Percentiles rank a stretch among this genome's conserved stretches.
phyloP scores from a whole-genome alignment of 345 rosid genomes.

The Viola odorata region DNA sequence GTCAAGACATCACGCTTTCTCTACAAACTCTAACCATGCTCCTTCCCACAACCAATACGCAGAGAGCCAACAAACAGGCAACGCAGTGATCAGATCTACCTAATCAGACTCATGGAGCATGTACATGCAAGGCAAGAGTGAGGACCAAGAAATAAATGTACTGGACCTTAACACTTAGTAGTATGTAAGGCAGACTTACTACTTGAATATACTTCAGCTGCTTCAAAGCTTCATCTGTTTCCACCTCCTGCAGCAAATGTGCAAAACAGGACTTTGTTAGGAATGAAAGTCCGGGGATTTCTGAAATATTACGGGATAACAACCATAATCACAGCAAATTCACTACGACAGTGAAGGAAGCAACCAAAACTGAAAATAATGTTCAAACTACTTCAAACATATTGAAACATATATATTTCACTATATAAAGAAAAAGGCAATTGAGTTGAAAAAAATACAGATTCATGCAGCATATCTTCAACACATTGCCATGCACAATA shows the following conservation, averaged over 20 bases:
- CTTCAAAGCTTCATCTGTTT: slow-evolving; percentile 64
- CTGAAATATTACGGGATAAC: neutral
- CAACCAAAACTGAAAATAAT: neutral
- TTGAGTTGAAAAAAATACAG: no score
- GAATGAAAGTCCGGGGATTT: neutral
- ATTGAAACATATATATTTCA: no score
- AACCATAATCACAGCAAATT: slow-evolving; percentile 1
- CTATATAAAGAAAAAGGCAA: no score
- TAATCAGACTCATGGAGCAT: neutral
- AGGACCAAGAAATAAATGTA: neutral
- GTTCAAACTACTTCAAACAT: neutral
- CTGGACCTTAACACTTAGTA: neutral
- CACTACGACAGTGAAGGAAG: neutral
- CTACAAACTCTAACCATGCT: neutral
- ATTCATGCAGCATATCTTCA: no score
- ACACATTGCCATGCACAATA: no score
- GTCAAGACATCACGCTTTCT: neutral
- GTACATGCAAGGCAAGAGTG: neutral
- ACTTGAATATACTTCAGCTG: slow-evolving; percentile 65
- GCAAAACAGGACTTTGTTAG: slow-evolving; percentile 13
- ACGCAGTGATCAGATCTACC: neutral
- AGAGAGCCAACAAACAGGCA: neutral
- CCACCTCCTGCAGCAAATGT: slow-evolving; percentile 61
- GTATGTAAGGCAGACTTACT: slow-evolving; percentile 37
- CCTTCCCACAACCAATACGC: neutral